phyloP scores from a whole-genome alignment of 2,329 filamentous ascomycete species.

The Eutypa lata region DNA sequence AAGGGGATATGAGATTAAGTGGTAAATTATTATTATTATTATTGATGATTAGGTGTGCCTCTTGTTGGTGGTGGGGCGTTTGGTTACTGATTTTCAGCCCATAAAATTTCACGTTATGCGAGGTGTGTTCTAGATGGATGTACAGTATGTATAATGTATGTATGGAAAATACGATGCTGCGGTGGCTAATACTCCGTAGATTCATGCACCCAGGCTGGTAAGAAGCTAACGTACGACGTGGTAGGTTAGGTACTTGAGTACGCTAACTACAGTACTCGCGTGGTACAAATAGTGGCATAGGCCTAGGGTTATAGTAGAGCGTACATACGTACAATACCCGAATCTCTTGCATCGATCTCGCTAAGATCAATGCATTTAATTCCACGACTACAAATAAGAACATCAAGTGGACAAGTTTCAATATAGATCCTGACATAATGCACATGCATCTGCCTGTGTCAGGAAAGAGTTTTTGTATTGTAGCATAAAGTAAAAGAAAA shows the following conservation, averaged over 20 bases:
- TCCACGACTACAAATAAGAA: not conserved
- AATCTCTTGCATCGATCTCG: not conserved
- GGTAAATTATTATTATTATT: too few relatives aligned
- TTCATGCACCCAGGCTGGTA: not conserved
- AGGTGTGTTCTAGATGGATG: not conserved
- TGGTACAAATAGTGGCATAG: too few relatives aligned
- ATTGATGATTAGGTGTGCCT: too few relatives aligned
- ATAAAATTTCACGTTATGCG: not conserved
- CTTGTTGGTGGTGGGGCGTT: too few relatives aligned
- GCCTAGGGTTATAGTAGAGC: not conserved
- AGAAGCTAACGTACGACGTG: not conserved
- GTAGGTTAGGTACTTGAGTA: not conserved
- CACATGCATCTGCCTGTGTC: not conserved
- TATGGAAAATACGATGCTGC: not conserved
- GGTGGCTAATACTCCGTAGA: not conserved
- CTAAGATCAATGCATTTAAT: not conserved
- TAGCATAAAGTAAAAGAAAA: not conserved
- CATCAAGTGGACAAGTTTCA: not conserved
- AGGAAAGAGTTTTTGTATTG: not conserved
- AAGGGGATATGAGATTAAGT: too few relatives aligned
- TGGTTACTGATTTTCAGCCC: not conserved
- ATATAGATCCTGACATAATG: not conserved
- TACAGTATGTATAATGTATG: not conserved
- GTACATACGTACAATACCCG: not conserved
- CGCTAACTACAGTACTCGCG: too few relatives aligned